Evolutionary conservation across 495 filamentous ascomycete genomes (phyloP), one percentile per base, ranked within the genome.

Genomic region (Penicillium cinerascens): DNA sequence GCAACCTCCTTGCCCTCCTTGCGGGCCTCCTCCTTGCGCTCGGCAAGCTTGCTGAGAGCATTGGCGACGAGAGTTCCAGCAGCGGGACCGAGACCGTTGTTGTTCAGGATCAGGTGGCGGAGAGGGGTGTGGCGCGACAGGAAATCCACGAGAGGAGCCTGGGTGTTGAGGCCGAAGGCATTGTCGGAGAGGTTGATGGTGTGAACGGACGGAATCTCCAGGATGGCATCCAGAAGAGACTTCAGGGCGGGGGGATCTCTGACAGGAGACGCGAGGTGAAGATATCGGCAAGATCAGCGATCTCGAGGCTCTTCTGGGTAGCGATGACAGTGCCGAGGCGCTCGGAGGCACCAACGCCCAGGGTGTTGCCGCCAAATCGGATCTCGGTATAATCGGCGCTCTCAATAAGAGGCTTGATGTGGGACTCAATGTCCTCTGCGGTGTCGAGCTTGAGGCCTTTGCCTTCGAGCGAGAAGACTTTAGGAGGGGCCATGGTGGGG

Each of bases 131-230:
- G 91, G 23, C 80, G 77, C 22, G 87, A 84, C 42, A 97, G 83
- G 75, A 97, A 98, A 37, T 88, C 85, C 49, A 91, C 84, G 20
- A 92, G 81, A 16, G 87, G 87, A 25, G 85, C 86, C 64, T 88
- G 85, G 11, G 89, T 95, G 68, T 96, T 96, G 43, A 95, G 84
- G 47, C 93, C 93, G 64, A 98, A 98, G 39, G 93, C 93, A 70
- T 98, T 98, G 72, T 98, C 93, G 66, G 91, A 93, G 11, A 98
- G 83, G 72, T 97, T 91, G 68, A 98, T 81, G 26, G 91, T 96
- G 65, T 91, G 87, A 13, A 97, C 83, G 27, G 87, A 82, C 0
- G 87, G 82, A 42, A 95, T 83, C 47, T 87, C 83, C 41, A 97
- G 82, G 38, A 97, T 86, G 4, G 95, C 84, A 18, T 85, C 89